Conservation (phyloP, 805 yeast genomes). For the Saccharomyces kudriavzevii region DNA sequence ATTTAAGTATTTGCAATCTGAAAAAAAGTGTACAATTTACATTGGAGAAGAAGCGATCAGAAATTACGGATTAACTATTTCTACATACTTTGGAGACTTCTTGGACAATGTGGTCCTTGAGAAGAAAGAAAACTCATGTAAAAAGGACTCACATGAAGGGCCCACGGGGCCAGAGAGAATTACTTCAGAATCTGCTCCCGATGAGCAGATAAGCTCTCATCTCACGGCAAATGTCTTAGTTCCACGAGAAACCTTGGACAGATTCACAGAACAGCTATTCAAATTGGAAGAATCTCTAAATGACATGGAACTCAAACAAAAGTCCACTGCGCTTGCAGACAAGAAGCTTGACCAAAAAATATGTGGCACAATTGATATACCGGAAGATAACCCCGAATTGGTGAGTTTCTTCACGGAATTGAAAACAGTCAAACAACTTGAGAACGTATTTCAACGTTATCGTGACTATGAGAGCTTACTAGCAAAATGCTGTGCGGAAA, state of each 20-base stretch:
- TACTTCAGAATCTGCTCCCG: not conserved
- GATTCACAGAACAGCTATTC: not conserved
- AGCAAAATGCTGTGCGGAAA: too few relatives aligned
- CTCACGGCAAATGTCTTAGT: not conserved
- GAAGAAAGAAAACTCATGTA: not conserved
- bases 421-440: not conserved
- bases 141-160: not conserved
- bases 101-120: not conserved
- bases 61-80: not conserved
- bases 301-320: not conserved
- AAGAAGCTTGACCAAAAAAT: not conserved
- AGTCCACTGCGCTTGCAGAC: not conserved
- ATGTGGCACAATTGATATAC: not conserved
- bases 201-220: not conserved
- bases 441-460: not conserved
- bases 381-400: not conserved
- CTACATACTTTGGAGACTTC: not conserved
- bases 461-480: not conserved
- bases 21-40: not conserved
- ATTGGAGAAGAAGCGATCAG: not conserved
- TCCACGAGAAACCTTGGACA: not conserved
- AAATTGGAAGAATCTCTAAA: not conserved
- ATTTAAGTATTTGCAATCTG: not conserved
- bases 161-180: too few relatives aligned
- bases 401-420: not conserved